A percentile compares a stretch with the other conserved stretches of the same genome.
Evolutionary conservation across 1,139 yeast genomes (phyloP).

Genomic region (Suzukiozyma palmioleophila): DNA sequence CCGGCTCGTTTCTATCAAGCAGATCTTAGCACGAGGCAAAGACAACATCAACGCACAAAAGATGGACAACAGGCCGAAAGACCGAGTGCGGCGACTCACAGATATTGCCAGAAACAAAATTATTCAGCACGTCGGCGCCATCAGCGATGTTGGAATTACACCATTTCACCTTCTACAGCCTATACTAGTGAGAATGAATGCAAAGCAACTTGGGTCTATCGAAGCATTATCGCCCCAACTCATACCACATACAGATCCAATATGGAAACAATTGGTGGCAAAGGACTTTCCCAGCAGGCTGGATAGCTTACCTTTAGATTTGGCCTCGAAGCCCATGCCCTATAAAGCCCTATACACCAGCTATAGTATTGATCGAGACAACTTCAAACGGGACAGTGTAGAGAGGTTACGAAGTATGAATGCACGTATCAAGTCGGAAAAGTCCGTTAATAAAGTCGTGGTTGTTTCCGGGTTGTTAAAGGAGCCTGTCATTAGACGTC

Average conservation of each 20-base stretch:
- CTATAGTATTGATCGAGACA: constrained; percentile 41
- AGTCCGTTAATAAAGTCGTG: constrained; percentile 44
- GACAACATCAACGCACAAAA: too few relatives aligned
- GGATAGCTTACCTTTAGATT: constrained; percentile 6
- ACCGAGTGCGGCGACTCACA: background rate
- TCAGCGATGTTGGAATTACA: constrained; percentile 42
- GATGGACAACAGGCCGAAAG: background rate
- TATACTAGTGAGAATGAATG: constrained; percentile 38
- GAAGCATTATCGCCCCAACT: constrained; percentile 43
- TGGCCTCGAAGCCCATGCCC: constrained; percentile 23
- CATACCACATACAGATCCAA: constrained; percentile 44
- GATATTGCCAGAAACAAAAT: constrained; percentile 5
- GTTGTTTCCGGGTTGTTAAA: constrained; percentile 33
- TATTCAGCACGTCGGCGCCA: constrained; percentile 8
- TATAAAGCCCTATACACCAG: constrained; percentile 38
- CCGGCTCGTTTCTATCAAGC: too few relatives aligned
- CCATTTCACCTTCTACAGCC: constrained; percentile 47
- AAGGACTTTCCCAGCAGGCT: constrained; percentile 51
- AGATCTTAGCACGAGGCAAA: too few relatives aligned
- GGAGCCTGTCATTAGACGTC: constrained; percentile 33
- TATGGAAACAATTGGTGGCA: constrained; percentile 45
- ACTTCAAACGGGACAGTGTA: constrained; percentile 47
- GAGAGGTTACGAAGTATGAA: constrained; percentile 44
- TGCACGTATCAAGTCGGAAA: constrained; percentile 22
- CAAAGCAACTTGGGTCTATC: constrained; percentile 42